Percentiles rank a stretch among this genome's conserved stretches.
These are phyloP conservation scores for Rugosomyces carneus DNA, from an alignment of 1,284 basidiomycete genomes.

Conservation along the genomic window DNA sequence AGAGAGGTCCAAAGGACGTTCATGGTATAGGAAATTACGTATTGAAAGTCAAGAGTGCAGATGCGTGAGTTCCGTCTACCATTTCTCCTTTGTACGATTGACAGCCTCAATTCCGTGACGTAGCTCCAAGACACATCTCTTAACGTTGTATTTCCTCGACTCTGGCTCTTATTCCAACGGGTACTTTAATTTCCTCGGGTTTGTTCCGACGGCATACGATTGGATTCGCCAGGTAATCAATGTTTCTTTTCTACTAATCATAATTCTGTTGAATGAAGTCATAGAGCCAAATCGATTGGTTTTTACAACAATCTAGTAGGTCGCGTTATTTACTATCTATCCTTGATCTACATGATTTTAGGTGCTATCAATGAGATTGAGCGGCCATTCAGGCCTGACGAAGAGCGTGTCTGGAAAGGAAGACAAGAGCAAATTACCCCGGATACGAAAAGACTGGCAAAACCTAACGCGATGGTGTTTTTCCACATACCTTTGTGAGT, in stretches of 20 bases:
- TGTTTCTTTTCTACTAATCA: constrained; percentile 1
- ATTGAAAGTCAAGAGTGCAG: constrained; percentile 70
- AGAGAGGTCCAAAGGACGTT: constrained; percentile 74
- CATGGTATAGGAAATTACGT: constrained; percentile 87
- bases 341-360: constrained; percentile 13
- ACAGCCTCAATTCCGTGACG: constrained; percentile 6
- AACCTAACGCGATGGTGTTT: constrained; percentile 91
- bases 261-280: neutral
- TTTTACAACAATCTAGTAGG: constrained; percentile 67
- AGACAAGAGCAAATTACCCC: constrained; percentile 54
- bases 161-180: constrained; percentile 73
- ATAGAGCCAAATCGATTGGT: constrained; percentile 83
- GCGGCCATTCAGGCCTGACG: constrained; percentile 77
- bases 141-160: constrained; percentile 92
- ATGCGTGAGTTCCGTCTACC: constrained; percentile 45
- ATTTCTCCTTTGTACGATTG: constrained; percentile 1
- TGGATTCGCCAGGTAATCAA: constrained; percentile 60
- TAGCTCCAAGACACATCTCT: constrained; percentile 80
- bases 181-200: constrained; percentile 52
- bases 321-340: neutral
- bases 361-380: constrained; percentile 63
- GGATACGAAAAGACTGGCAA: constrained; percentile 56
- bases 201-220: constrained; percentile 70
- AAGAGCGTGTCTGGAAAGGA: constrained; percentile 53
- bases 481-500: constrained; percentile 92